Evolutionary conservation across 2,329 filamentous ascomycete genomes (phyloP), one percentile per base, ranked within the genome.

Genomic region (Huntiella bhutanensis): DNA sequence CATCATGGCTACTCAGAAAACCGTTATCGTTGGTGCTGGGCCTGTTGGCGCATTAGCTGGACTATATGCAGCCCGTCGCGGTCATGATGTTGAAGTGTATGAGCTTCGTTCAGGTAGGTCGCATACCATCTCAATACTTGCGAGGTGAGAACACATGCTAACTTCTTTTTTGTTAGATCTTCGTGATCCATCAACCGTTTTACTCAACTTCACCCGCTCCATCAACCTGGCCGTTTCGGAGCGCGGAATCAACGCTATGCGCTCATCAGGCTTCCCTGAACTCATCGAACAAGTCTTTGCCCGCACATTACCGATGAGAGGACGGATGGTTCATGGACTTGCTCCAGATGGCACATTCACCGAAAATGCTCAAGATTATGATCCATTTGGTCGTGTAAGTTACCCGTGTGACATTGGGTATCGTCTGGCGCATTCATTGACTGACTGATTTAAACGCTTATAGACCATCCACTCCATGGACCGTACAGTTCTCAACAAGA

Each of bases 181-280:
- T 42, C 78, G 91, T 36, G 78, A 92, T 59, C 78, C 82, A 2
- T 72, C 75, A 2, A 94, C 83, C 1, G 77, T 78, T 28, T 87
- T 88, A 3, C 69, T 96, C 51, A 95, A 95, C 62, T 95, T 95
- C 58, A 93, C 87, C 51, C 93, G 86, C 60, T 96, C 91, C n/a
- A 98, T 98, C 67, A 98, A 98, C 58, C 66, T 98, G 47, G 88
- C 91, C 16, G 69, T 98, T 1, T 96, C 91, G 0, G 87, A 96
- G 59, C 77, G 91, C 49, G 91, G 91, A 32, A 87, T 96, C 59
- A 82, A 91, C 60, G 83, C 88, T 16, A 79, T 98, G 63, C 73
- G 74, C 45, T 68, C 82, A 54, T 75, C 82, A 1, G 73, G 75
- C 19, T 71, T 77, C 32, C 64, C 74, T 3, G 70, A 68, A 3